Conservation (phyloP, 2,329 filamentous ascomycete genomes). For the Helicocarpus griseus region DNA sequence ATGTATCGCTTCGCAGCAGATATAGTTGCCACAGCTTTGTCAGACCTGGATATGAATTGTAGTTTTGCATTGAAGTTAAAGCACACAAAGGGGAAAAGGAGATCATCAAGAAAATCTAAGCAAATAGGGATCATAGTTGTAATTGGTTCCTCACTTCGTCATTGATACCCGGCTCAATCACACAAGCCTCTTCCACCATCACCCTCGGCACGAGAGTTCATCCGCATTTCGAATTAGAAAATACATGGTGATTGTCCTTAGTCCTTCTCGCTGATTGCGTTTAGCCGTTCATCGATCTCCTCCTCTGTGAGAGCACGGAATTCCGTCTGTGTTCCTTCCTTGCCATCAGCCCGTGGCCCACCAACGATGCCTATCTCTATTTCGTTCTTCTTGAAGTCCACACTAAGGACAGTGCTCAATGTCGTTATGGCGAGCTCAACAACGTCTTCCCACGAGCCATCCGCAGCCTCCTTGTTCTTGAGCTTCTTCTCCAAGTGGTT, state of each 20-base stretch:
- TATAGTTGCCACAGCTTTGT: neutral
- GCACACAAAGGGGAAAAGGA: neutral
- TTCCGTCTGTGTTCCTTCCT: slow-evolving; percentile 65
- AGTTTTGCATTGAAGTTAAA: slow-evolving; percentile 4
- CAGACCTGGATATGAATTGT: neutral
- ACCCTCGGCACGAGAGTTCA: neutral
- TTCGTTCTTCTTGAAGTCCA: slow-evolving; percentile 99
- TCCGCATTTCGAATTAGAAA: neutral
- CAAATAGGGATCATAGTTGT: neutral
- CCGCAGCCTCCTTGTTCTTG: slow-evolving; percentile 94
- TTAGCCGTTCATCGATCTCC: slow-evolving; percentile 95
- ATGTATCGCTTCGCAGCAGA: too few relatives aligned
- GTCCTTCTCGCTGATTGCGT: slow-evolving; percentile 98
- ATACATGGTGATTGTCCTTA: slow-evolving; percentile 38
- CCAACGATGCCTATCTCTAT: slow-evolving; percentile 97
- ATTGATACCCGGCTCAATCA: neutral
- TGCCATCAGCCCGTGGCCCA: slow-evolving; percentile 69
- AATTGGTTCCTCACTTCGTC: neutral
- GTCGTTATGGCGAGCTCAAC: slow-evolving; percentile 95
- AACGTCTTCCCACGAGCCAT: slow-evolving; percentile 92
- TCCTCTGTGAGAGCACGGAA: slow-evolving; percentile 92
- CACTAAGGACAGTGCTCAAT: slow-evolving; percentile 89
- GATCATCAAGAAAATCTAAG: slow-evolving; percentile 1
- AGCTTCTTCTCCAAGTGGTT: slow-evolving; percentile 99
- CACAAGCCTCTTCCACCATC: neutral